A percentile compares a stretch with the other conserved stretches of the same genome.
phyloP scores from a whole-genome alignment of 768 basidiomycete genomes.

The Porpolomopsis calyptriformis region DNA sequence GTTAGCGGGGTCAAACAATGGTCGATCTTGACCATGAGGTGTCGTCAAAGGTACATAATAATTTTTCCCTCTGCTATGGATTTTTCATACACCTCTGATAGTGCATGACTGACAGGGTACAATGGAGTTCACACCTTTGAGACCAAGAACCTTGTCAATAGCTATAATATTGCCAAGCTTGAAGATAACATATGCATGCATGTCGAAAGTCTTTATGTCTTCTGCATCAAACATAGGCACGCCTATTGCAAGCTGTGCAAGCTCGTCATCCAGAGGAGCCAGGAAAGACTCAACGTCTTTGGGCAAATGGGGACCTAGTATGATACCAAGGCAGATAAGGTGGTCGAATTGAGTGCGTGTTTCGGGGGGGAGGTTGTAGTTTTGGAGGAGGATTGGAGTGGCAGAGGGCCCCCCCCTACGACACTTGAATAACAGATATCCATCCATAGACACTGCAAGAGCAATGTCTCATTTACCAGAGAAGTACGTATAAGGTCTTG shows the following conservation, averaged over 20 bases:
- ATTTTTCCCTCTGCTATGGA: background rate
- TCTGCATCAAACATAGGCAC: slow-evolving; percentile 26
- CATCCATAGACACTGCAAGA: too few species aligned
- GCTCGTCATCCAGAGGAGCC: slow-evolving; percentile 31
- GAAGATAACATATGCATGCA: slow-evolving; percentile 21
- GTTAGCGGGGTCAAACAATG: slow-evolving; percentile 12
- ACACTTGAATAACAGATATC: too few species aligned
- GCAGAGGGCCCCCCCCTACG: too few species aligned
- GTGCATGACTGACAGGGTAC: slow-evolving; percentile 26
- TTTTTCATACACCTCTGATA: slow-evolving; percentile 17
- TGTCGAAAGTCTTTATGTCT: slow-evolving; percentile 14
- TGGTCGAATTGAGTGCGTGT: too few species aligned
- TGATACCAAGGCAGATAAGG: too few species aligned
- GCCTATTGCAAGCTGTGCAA: slow-evolving; percentile 28
- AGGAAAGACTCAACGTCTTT: slow-evolving; percentile 34
- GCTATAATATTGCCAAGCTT: slow-evolving; percentile 24
- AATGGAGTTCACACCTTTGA: slow-evolving; percentile 28
- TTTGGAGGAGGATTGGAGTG: too few species aligned
- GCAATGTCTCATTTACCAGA: too few species aligned
- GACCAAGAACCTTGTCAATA: slow-evolving; percentile 20
- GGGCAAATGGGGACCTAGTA: slow-evolving; percentile 35
- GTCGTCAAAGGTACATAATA: slow-evolving; percentile 18
- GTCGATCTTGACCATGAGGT: slow-evolving; percentile 13
- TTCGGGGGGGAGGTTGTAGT: too few species aligned
- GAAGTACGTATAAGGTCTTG: too few species aligned